A percentile compares a stretch with the other conserved stretches of the same genome.
Conservation (phyloP, 2,329 filamentous ascomycete species). For the Colletotrichum abscissum region DNA sequence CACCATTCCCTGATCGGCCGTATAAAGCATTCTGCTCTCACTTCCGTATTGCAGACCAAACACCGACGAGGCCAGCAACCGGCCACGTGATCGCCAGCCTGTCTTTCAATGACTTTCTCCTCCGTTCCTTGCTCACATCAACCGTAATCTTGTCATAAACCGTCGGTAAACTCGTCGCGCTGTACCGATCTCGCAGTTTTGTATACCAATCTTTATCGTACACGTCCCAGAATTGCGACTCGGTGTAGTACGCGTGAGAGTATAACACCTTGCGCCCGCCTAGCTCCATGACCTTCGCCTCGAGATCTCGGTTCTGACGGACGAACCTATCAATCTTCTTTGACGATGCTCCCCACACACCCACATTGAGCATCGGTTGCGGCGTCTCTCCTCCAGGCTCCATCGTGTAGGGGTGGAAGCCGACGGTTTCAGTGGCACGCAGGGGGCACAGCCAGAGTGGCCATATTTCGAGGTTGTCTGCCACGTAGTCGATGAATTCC, state of each 20-base stretch:
- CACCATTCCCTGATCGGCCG: background rate
- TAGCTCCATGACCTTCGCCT: constrained; percentile 67
- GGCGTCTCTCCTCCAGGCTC: constrained; percentile 16
- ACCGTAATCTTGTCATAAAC: constrained; percentile 77
- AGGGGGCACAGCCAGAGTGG: constrained; percentile 69
- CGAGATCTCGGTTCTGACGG: constrained; percentile 67
- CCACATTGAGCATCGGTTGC: constrained; percentile 63
- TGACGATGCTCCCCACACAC: constrained; percentile 68
- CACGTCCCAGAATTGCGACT: constrained; percentile 75
- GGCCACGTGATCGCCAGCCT: constrained; percentile 34
- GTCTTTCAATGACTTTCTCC: background rate
- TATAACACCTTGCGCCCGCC: constrained; percentile 78
- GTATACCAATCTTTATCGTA: constrained; percentile 73
- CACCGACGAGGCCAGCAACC: constrained; percentile 31
- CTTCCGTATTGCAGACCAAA: constrained; percentile 33
- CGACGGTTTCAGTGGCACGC: constrained; percentile 52
- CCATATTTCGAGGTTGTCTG: constrained; percentile 58
- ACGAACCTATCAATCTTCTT: constrained; percentile 59
- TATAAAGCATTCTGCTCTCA: background rate
- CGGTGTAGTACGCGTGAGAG: constrained; percentile 75
- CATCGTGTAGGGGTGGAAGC: constrained; percentile 28
- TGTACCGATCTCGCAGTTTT: constrained; percentile 64
- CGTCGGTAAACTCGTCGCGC: constrained; percentile 67
- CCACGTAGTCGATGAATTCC: constrained; percentile 61
- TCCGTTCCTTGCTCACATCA: constrained; percentile 19